Evolutionary conservation across 2,329 filamentous ascomycete species (phyloP).

Genomic region (Lomentospora prolificans): DNA sequence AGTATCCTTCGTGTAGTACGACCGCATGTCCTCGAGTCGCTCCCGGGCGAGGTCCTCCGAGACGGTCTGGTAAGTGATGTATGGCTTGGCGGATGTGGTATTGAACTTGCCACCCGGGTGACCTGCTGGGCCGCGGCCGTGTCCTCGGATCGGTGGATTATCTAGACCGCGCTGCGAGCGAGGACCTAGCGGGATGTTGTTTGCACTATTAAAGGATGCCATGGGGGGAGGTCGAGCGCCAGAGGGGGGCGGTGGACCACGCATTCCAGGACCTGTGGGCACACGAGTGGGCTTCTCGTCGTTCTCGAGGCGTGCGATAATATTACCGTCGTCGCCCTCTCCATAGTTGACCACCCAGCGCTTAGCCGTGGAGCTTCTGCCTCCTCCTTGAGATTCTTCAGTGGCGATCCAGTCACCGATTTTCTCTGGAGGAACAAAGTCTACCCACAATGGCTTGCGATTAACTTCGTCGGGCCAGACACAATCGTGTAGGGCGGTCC

Average conservation of each 20-base stretch:
- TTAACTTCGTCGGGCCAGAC: slow-evolving; percentile 84
- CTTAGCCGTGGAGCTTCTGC: slow-evolving; percentile 27
- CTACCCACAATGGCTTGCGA: slow-evolving; percentile 75
- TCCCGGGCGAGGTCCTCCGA: slow-evolving; percentile 51
- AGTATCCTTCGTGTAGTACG: slow-evolving; percentile 33
- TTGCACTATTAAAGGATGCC: slow-evolving; percentile 16
- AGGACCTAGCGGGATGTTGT: slow-evolving; percentile 28
- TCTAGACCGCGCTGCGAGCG: slow-evolving; percentile 17
- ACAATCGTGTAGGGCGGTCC: slow-evolving; percentile 63
- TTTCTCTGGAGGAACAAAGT: slow-evolving; percentile 74
- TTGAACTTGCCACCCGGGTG: slow-evolving; percentile 7
- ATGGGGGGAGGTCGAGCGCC: slow-evolving; percentile 12
- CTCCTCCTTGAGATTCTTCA: slow-evolving; percentile 43
- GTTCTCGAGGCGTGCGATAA: slow-evolving; percentile 42
- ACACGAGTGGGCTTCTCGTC: slow-evolving; percentile 8
- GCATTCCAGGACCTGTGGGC: slow-evolving; percentile 8
- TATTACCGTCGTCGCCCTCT: slow-evolving; percentile 39
- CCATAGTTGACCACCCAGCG: slow-evolving; percentile 70
- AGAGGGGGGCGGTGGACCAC: slow-evolving; percentile 12
- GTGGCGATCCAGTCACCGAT: slow-evolving; percentile 63
- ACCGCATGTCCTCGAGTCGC: slow-evolving; percentile 49
- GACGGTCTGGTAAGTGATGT: slow-evolving; percentile 46
- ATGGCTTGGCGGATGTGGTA: slow-evolving; percentile 30
- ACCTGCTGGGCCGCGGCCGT: background rate
- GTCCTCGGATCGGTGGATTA: slow-evolving; percentile 7